A percentile compares a stretch with the other conserved stretches of the same genome.
phyloP scores from a whole-genome alignment of 768 basidiomycete species.

The Mycena floridula region DNA sequence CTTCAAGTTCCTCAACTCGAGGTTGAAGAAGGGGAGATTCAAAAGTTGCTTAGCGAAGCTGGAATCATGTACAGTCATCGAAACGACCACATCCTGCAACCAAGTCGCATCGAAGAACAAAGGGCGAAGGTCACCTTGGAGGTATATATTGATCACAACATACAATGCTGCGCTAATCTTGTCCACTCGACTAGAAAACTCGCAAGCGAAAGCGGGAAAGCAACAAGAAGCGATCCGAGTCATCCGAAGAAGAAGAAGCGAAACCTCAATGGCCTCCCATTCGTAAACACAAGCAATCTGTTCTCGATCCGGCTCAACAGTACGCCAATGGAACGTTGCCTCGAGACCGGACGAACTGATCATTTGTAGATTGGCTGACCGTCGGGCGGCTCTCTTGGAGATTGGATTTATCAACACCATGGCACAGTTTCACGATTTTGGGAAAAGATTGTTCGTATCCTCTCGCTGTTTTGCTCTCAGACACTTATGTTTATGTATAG shows the following conservation, averaged over 20 bases:
- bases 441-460: no score
- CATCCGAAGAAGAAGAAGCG: constrained; percentile 13
- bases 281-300: constrained; percentile 40
- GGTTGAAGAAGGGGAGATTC: constrained; percentile 42
- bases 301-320: not conserved
- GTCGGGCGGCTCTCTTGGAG: no score
- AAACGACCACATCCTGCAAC: constrained; percentile 64
- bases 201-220: constrained; percentile 13
- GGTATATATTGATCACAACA: constrained; percentile 28
- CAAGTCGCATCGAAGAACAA: constrained; percentile 65
- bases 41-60: constrained; percentile 48
- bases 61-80: constrained; percentile 71
- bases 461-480: no score
- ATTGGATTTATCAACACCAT: no score
- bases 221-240: not conserved
- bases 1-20: constrained; percentile 8
- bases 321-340: no score
- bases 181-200: constrained; percentile 16
- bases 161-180: not conserved
- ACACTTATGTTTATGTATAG: no score
- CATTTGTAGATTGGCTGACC: no score
- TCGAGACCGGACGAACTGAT: no score
- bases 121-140: constrained; percentile 47
- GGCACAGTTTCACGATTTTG: no score
- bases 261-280: constrained; percentile 60